Evolutionary conservation across 441 rosid species (phyloP).

Genomic region (Viola pubescens): DNA sequence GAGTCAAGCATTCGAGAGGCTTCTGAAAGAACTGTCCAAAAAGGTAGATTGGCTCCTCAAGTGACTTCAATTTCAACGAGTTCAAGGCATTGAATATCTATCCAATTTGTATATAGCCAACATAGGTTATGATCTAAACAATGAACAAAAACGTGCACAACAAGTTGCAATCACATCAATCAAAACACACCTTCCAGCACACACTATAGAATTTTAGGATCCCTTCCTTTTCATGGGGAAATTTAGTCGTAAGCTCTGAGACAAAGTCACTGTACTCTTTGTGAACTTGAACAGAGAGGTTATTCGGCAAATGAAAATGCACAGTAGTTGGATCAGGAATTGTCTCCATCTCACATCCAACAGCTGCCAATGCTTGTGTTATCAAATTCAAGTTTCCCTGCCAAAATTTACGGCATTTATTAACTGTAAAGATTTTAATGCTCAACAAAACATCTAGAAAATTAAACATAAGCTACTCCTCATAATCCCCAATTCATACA

Average conservation of each 20-base stretch:
- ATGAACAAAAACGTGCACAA: slow-evolving; percentile 4
- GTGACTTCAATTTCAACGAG: slow-evolving; percentile 82
- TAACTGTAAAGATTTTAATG: neutral
- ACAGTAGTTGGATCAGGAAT: slow-evolving; percentile 93
- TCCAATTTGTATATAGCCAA: slow-evolving; percentile 14
- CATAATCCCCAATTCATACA: neutral
- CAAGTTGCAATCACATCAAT: slow-evolving; percentile 22
- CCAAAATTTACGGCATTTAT: slow-evolving; percentile 21
- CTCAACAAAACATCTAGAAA: neutral
- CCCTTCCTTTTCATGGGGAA: slow-evolving; percentile 87
- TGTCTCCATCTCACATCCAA: slow-evolving; percentile 82
- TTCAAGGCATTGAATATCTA: slow-evolving; percentile 89
- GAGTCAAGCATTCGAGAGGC: slow-evolving; percentile 84
- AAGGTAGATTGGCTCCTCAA: slow-evolving; percentile 91
- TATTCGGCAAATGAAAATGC: slow-evolving; percentile 83
- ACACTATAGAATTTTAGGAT: slow-evolving; percentile 66
- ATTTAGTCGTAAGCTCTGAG: slow-evolving; percentile 51
- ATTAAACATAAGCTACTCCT: neutral
- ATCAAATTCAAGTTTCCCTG: slow-evolving; percentile 93
- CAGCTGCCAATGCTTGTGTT: slow-evolving; percentile 81
- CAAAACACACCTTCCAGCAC: slow-evolving; percentile 79
- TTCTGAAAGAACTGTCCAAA: slow-evolving; percentile 91
- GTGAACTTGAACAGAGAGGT: slow-evolving; percentile 72
- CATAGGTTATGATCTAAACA: slow-evolving; percentile 18
- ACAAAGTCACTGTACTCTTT: slow-evolving; percentile 62